Evolutionary conservation across 805 yeast genomes (phyloP).

Genomic region (Candida maesae): DNA sequence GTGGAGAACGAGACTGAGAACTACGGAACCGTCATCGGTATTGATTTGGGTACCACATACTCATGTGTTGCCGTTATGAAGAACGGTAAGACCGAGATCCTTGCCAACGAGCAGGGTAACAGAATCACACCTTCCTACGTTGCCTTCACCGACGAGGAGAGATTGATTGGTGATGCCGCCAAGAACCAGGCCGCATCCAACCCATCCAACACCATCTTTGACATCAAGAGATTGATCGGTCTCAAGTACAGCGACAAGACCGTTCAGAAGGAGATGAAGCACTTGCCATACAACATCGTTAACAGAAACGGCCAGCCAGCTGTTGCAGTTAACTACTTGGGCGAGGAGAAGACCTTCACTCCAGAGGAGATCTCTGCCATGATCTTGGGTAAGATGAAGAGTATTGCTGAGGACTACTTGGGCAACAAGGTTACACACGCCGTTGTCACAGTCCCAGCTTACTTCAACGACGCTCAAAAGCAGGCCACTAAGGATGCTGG

Average conservation of each 20-base stretch:
- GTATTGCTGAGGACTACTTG: slow-evolving; percentile 86
- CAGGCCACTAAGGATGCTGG: slow-evolving; percentile 95
- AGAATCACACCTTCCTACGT: slow-evolving; percentile 96
- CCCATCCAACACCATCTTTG: slow-evolving; percentile 82
- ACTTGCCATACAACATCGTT: slow-evolving; percentile 70
- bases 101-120: slow-evolving; percentile 96
- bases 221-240: slow-evolving; percentile 90
- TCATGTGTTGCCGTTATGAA: slow-evolving; percentile 92
- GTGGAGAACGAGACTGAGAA: slow-evolving; percentile 35
- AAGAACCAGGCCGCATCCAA: slow-evolving; percentile 93
- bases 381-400: slow-evolving; percentile 89
- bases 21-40: slow-evolving; percentile 78
- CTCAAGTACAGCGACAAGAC: slow-evolving; percentile 71
- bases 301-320: slow-evolving; percentile 79
- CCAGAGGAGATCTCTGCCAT: slow-evolving; percentile 94
- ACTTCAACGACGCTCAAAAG: slow-evolving; percentile 91
- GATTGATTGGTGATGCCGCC: slow-evolving; percentile 95
- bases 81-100: slow-evolving; percentile 84
- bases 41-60: slow-evolving; percentile 96
- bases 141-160: slow-evolving; percentile 87
- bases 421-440: slow-evolving; percentile 85
- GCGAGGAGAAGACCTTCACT: slow-evolving; percentile 72
- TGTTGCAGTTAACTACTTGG: slow-evolving; percentile 69
- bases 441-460: slow-evolving; percentile 90
- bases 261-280: slow-evolving; percentile 79